These are phyloP conservation scores for Tilletia horrida DNA, from an alignment of 1,284 basidiomycete genomes.

Conservation along the genomic window DNA sequence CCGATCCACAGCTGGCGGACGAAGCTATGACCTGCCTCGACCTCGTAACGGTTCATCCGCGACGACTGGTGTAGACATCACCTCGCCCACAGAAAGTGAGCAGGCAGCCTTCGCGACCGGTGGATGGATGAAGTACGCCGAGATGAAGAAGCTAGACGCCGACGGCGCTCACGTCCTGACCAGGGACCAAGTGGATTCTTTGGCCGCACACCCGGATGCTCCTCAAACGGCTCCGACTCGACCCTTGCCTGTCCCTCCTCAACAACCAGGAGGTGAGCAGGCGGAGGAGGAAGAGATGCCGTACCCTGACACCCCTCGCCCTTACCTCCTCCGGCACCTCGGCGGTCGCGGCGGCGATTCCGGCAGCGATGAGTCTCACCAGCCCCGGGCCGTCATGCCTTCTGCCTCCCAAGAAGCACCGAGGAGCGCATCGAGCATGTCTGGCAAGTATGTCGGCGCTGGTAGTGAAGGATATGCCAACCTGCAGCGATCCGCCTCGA, in stretches of 20 bases:
- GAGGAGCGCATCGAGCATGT: constrained; percentile 13
- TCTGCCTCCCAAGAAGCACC: neutral
- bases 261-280: neutral
- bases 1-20: neutral
- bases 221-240: neutral
- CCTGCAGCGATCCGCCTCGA: constrained; percentile 3
- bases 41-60: neutral
- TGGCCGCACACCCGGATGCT: neutral
- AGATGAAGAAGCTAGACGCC: neutral
- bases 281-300: constrained; percentile 1
- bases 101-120: neutral
- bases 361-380: neutral
- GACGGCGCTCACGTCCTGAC: constrained; percentile 9
- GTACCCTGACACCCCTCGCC: constrained; percentile 15
- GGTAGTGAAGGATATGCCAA: neutral
- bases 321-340: neutral
- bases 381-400: too few relatives aligned
- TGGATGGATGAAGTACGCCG: constrained; percentile 4
- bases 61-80: too few relatives aligned
- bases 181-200: neutral
- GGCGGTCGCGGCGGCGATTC: neutral
- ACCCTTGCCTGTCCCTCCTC: neutral
- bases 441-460: constrained; percentile 2
- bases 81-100: constrained; percentile 9
- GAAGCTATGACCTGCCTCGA: constrained; percentile 6